phyloP scores from a whole-genome alignment of 2,329 filamentous ascomycete species.

The Hymenoscyphus fructigenus region DNA sequence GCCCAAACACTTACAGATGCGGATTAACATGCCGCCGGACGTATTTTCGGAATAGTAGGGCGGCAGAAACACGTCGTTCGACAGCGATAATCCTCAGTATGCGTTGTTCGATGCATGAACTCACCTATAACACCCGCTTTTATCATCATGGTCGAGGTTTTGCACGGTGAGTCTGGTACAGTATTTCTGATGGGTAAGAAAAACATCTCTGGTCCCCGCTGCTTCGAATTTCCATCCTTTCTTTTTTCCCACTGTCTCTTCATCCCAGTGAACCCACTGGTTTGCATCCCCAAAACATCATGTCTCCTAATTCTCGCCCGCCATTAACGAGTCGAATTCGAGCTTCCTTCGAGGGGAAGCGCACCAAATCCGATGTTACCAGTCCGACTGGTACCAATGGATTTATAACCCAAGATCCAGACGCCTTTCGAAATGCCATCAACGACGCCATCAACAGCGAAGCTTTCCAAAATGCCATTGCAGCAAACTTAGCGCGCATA shows the following conservation, averaged over 20 bases:
- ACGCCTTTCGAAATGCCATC: conserved; percentile 30
- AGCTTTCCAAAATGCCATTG: conserved; percentile 34
- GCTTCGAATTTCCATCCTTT: not conserved
- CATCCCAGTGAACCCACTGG: conserved; percentile 1
- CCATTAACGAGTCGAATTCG: conserved; percentile 34
- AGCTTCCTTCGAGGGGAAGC: conserved; percentile 33
- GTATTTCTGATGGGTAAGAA: conserved; percentile 16
- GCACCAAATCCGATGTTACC: conserved; percentile 22
- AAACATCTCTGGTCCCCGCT: conserved; percentile 2
- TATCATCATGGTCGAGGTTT: conserved; percentile 21
- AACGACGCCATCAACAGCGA: conserved; percentile 34
- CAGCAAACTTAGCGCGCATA: conserved; percentile 32
- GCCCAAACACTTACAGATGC: conserved; percentile 11
- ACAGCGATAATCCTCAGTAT: conserved; percentile 14
- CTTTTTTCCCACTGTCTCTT: conserved; percentile 8
- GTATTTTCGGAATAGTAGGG: conserved; percentile 8
- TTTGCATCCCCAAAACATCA: conserved; percentile 15
- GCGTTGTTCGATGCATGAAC: conserved; percentile 22
- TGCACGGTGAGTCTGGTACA: conserved; percentile 20
- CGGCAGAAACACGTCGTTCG: conserved; percentile 27
- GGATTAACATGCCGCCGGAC: conserved; percentile 10
- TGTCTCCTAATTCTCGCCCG: conserved; percentile 32
- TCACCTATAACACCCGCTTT: conserved; percentile 25
- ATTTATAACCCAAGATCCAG: conserved; percentile 28
- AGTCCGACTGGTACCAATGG: conserved; percentile 20